Evolutionary conservation across 1,284 basidiomycete genomes (phyloP), one percentile per base, ranked within the genome.

Genomic region (Trametes hirsuta): DNA sequence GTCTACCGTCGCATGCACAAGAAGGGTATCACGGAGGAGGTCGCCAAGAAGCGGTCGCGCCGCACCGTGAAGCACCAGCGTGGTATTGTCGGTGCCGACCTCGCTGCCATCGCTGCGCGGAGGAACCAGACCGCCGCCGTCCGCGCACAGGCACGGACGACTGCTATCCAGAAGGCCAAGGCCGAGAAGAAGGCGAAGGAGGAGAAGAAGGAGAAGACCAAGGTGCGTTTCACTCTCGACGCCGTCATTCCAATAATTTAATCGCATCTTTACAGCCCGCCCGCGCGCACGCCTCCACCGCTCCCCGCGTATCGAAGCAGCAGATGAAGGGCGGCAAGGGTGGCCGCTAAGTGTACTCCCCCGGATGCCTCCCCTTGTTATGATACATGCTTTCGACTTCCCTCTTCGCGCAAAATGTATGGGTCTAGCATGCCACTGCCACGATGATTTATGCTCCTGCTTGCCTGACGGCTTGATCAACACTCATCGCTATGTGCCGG

Each of bases 1-100:
- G 90, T 95, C 62, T 99, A 94, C 89, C 93, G 97, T 71, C 91
- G 95, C 72, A 95, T 98, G 90, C 97, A 99, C 89, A 98, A 97
- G 90, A 99, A 99, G 91, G 97, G 96, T 78, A 88, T 99, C 77
- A 95, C 95, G 55, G 97, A 99, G 83, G 97, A 99, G 80, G 90
- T 96, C 57, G 94, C 95, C 75, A 99, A 98, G 95, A 98, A 97
- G 86, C 93, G 96, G 71, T 94, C 93, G 61, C 93, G 96, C 79
- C 91, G 91, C 79, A 96, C 94, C 66, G 94, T 98, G 75, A 99
- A 99, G 86, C 91, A 95, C 84, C 91, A 97, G 83, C 94, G 97
- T 77, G 97, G 97, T 68, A 95, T 99, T 76, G 95, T 97, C 72
- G 97, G 97, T 81, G 94, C 95, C 68, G 95, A 97, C 79, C 85